These are phyloP conservation scores for Candida namnaoensis DNA, from an alignment of 805 yeast genomes.

Conservation along the genomic window DNA sequence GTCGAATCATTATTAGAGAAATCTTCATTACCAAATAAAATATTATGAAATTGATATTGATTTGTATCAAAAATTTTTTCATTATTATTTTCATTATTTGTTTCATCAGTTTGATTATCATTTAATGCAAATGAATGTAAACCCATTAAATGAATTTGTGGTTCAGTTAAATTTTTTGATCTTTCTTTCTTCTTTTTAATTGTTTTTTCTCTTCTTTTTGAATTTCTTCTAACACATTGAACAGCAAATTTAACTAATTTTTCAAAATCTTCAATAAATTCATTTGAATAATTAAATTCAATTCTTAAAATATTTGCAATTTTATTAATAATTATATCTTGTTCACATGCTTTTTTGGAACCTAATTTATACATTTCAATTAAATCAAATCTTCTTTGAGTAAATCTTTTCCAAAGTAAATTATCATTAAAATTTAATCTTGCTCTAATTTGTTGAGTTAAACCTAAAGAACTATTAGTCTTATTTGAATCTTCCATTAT, in stretches of 20 bases:
- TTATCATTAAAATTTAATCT: conserved; percentile 68
- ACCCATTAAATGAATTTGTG: too few relatives aligned
- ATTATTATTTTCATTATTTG: too few relatives aligned
- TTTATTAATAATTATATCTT: conserved; percentile 64
- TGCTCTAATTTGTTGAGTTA: conserved; percentile 27
- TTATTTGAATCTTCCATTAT: too few relatives aligned
- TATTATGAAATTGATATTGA: too few relatives aligned
- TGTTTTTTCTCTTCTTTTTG: conserved; percentile 42
- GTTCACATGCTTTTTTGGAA: conserved; percentile 77
- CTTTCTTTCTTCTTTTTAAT: background rate
- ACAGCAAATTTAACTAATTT: conserved; percentile 82
- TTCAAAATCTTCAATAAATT: conserved; percentile 61
- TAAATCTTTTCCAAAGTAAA: conserved; percentile 72
- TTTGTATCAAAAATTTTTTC: too few relatives aligned
- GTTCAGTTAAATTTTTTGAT: background rate
- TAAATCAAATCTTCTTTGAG: conserved; percentile 74
- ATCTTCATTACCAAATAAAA: too few relatives aligned
- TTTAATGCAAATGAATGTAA: too few relatives aligned
- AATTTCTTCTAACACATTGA: conserved; percentile 78
- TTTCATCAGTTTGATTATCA: too few relatives aligned
- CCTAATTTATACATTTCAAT: conserved; percentile 56
- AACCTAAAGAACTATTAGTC: conserved; percentile 10
- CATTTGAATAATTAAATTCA: conserved; percentile 61
- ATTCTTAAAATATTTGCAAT: conserved; percentile 66
- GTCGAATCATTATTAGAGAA: too few relatives aligned